These are phyloP conservation scores for Guillardia theta DNA, from an alignment of 78 protist genomes.

Conservation along the genomic window DNA sequence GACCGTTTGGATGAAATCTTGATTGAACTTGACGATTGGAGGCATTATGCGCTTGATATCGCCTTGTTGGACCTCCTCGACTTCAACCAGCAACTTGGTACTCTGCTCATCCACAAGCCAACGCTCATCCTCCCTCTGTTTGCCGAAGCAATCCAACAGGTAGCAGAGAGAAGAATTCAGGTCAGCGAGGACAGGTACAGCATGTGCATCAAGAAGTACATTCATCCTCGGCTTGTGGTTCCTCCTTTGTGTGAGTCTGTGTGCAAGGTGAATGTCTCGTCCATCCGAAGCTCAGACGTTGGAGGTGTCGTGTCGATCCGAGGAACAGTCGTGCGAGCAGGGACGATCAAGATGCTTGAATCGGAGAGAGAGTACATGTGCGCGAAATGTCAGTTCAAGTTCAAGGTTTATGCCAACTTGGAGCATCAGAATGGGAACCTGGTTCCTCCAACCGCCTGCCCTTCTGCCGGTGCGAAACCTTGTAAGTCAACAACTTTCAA, in stretches of 20 bases:
- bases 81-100: constrained; percentile 36
- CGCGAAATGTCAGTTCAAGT: neutral
- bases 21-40: neutral
- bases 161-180: neutral
- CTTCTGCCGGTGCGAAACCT: neutral
- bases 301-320: neutral
- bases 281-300: neutral
- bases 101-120: neutral
- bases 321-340: constrained; percentile 21
- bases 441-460: neutral
- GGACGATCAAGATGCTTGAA: constrained; percentile 28
- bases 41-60: neutral
- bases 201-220: neutral
- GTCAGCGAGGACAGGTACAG: neutral
- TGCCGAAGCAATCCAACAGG: neutral
- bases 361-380: neutral
- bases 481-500: constrained; percentile 33
- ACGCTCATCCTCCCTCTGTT: neutral
- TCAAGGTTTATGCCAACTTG: constrained; percentile 32
- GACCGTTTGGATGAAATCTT: neutral
- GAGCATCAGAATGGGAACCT: neutral
- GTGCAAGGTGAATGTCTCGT: neutral
- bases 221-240: neutral
- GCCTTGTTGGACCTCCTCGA: neutral
- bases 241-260: neutral